Base-by-base conservation (phyloP, 1,284 basidiomycete species). In the Sparassis latifolia region DNA sequence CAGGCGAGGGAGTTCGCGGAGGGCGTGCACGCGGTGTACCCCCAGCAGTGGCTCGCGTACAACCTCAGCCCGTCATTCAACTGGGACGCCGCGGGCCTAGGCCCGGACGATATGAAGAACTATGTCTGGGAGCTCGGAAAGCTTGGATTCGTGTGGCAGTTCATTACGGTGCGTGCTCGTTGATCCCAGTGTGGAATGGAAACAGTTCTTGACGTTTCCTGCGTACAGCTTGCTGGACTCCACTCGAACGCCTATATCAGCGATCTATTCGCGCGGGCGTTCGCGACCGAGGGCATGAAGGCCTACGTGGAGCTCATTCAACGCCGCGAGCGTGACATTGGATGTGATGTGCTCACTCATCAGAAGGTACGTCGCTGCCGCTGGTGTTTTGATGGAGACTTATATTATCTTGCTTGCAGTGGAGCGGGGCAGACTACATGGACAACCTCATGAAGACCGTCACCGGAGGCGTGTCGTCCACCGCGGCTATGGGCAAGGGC, bases 171-270 rank as follows among this genome's bases (percentile, higher is more conserved):
- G 52, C 65, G 88, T 75, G 27, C 35, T 10, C 38, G 30, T 33
- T 44, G 30, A 28, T 10, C 20, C 7, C 35, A 46, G 10, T 41
- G 3, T 10, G 5, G 7, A 37, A 6, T 12, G 35, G 6, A 12
- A 12, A 6, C 40, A 28, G 9, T 42, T 42, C 6, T 27, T 33
- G 0, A 37, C 2, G 35, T 5, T 47, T 2, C 20, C 28, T 40
- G 37, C 20, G 45, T 45, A 37, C 49, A 93, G 91, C 91, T 98
- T 53, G 96, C 84, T 50, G 97, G 97, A 57, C 78, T 98, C 48
- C 96, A 99, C 70, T 96, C 94, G 58, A 98, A 96, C 71, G 96
- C 88, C 38, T 97, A 94, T 72, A 99, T 99, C 68, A 93, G 87
- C 60, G 94, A 98, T 68, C 73, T 89, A 39, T 98, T 99, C 68